These are phyloP conservation scores for Neopestalotiopsis sp. DNA, from an alignment of 2,329 filamentous ascomycete species.

Conservation along the genomic window DNA sequence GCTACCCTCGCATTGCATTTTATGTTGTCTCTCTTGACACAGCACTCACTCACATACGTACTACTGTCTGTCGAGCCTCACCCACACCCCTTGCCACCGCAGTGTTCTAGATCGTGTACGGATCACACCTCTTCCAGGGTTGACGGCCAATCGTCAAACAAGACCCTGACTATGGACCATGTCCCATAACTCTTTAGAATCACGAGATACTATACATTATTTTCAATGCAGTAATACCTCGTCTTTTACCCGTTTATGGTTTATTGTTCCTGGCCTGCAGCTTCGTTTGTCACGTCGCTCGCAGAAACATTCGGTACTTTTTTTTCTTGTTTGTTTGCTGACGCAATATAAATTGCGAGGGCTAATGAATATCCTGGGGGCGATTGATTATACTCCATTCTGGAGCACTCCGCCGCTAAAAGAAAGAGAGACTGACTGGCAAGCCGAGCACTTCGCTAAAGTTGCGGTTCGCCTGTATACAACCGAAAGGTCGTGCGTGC, in stretches of 20 bases:
- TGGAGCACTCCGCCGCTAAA: neutral
- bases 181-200: neutral
- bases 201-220: neutral
- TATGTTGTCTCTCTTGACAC: neutral
- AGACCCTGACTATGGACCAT: neutral
- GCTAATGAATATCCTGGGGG: neutral
- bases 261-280: neutral
- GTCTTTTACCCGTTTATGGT: neutral
- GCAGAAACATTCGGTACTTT: neutral
- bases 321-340: neutral
- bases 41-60: neutral
- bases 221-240: neutral
- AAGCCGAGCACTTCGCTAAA: neutral
- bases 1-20: neutral
- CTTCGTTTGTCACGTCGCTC: neutral
- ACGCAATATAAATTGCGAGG: neutral
- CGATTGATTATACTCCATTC: neutral
- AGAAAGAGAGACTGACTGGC: neutral
- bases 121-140: neutral
- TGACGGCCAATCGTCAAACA: neutral
- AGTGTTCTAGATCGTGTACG: neutral
- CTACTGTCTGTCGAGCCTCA: neutral
- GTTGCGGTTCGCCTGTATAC: neutral
- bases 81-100: neutral
- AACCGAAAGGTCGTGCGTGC: neutral